phyloP scores from a whole-genome alignment of 148 eudicot species.

The Tetragonia tetragonoides region DNA sequence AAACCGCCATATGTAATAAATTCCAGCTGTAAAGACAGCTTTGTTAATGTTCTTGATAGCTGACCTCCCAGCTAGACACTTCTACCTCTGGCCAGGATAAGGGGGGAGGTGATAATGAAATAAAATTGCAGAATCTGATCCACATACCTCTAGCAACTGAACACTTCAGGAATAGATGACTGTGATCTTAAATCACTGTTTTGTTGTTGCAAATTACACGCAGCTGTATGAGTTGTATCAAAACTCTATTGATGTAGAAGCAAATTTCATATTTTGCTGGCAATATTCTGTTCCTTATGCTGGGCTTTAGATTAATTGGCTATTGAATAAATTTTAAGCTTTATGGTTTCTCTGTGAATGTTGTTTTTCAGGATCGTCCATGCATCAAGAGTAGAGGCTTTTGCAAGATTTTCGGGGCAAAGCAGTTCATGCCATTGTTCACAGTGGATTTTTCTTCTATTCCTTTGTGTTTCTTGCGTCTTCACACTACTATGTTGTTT shows the following conservation, averaged over 20 bases:
- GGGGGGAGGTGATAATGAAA: too few relatives aligned
- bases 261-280: background rate
- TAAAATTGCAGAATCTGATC: too few relatives aligned
- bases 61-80: too few relatives aligned
- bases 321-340: background rate
- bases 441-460: constrained; percentile 50
- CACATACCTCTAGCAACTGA: too few relatives aligned
- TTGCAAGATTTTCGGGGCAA: constrained; percentile 48
- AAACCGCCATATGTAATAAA: too few relatives aligned
- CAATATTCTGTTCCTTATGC: background rate
- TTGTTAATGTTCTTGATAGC: too few relatives aligned
- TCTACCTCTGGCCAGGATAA: too few relatives aligned
- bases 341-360: background rate
- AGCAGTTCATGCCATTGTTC: constrained; percentile 48
- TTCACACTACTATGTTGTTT: constrained; percentile 45
- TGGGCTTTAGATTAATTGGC: background rate
- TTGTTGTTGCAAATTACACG: too few relatives aligned
- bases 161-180: too few relatives aligned
- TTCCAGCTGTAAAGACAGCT: too few relatives aligned
- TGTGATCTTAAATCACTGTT: too few relatives aligned
- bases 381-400: constrained; percentile 31
- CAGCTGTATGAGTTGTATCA: too few relatives aligned
- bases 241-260: background rate
- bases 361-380: constrained; percentile 40
- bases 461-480: constrained; percentile 53